Percentiles rank a stretch among this genome's conserved stretches.
phyloP scores from a whole-genome alignment of 306 rosid genomes.

The Cucumis sativus region Cucumber_9930_V3 NC_026657.2:38239001-38239500 shows the following conservation, averaged over 20 bases:
- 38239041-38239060: conserved; percentile 66
- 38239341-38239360: not conserved
- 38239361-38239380: not conserved
- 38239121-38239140: conserved; percentile 71
- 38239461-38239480: not conserved
- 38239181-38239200: conserved; percentile 70
- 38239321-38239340: not conserved
- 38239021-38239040: conserved; percentile 49
- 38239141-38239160: conserved; percentile 61
- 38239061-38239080: conserved; percentile 71
- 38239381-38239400: not conserved
- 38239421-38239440: conserved; percentile 1
- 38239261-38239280: conserved; percentile 21
- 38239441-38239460: conserved; percentile 8
- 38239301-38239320: not conserved
- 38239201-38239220: conserved; percentile 72
- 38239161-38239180: conserved; percentile 56
- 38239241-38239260: conserved; percentile 66
- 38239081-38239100: conserved; percentile 57
- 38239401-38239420: not conserved
- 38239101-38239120: conserved; percentile 62
- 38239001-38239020: conserved; percentile 61
- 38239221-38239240: conserved; percentile 83
- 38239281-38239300: not conserved
- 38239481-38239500: not conserved